These are phyloP conservation scores for sunflower (Helianthus annuus) DNA, from an alignment of 129 eudicot species.

Conservation along the genomic window HanXRQr2.0-SUNRISE NC_035445.2:23325481-23325980, in stretches of 20 bases:
- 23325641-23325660: no score
- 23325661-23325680: no score
- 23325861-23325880: conserved; percentile 36
- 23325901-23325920: conserved; percentile 69
- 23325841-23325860: conserved; percentile 62
- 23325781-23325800: no score
- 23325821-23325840: conserved; percentile 80
- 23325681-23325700: no score
- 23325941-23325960: conserved; percentile 33
- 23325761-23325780: no score
- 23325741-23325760: no score
- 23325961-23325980: conserved; percentile 21
- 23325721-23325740: no score
- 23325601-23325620: not conserved
- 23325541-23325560: conserved; percentile 25
- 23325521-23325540: no score
- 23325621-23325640: no score
- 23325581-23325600: conserved; percentile 31
- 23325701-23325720: no score
- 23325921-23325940: conserved; percentile 33
- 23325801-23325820: conserved; percentile 37
- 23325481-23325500: no score
- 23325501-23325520: no score
- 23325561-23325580: conserved; percentile 21
- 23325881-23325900: conserved; percentile 33